Conservation (phyloP, 192 early-diverging fungal genomes). For the Chytriomyces sp. region DNA sequence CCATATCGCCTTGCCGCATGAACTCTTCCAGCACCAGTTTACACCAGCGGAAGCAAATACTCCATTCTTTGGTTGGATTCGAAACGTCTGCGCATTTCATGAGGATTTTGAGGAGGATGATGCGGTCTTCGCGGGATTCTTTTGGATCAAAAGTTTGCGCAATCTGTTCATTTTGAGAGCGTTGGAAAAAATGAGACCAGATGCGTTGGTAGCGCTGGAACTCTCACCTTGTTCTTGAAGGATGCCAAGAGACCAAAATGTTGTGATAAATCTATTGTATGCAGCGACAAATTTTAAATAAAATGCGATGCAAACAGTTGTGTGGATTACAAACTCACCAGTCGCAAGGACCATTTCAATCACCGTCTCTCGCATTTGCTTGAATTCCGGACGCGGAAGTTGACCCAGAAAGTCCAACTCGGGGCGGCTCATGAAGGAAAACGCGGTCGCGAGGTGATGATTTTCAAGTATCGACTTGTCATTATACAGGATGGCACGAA, state of each 20-base stretch:
- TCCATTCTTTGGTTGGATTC: slow-evolving; percentile 53
- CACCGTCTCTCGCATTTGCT: slow-evolving; percentile 39
- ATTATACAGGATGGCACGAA: slow-evolving; percentile 56
- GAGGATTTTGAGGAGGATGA: slow-evolving; percentile 51
- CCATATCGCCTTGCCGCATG: slow-evolving; percentile 52
- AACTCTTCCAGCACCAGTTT: slow-evolving; percentile 52
- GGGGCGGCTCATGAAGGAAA: slow-evolving; percentile 33
- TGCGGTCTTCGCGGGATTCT: slow-evolving; percentile 49
- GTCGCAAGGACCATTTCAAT: slow-evolving; percentile 64
- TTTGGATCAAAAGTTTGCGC: slow-evolving; percentile 42
- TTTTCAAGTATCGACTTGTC: slow-evolving; percentile 60
- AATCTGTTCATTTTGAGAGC: slow-evolving; percentile 9
- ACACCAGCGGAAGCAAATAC: slow-evolving; percentile 47
- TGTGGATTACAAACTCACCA: slow-evolving; percentile 35
- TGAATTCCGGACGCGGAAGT: slow-evolving; percentile 40
- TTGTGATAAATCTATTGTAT: slow-evolving; percentile 42
- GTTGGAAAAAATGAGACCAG: neutral
- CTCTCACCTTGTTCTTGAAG: slow-evolving; percentile 56
- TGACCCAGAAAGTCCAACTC: slow-evolving; percentile 49
- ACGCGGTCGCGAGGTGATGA: slow-evolving; percentile 53
- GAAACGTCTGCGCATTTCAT: slow-evolving; percentile 63
- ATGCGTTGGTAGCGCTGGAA: too few relatives aligned
- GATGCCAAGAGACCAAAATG: slow-evolving; percentile 51
- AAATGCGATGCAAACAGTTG: slow-evolving; percentile 45
- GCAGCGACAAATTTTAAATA: neutral